Base-by-base conservation (phyloP, 371 early-diverging fungal genomes). In the Rhizopus stolonifer region DNA sequence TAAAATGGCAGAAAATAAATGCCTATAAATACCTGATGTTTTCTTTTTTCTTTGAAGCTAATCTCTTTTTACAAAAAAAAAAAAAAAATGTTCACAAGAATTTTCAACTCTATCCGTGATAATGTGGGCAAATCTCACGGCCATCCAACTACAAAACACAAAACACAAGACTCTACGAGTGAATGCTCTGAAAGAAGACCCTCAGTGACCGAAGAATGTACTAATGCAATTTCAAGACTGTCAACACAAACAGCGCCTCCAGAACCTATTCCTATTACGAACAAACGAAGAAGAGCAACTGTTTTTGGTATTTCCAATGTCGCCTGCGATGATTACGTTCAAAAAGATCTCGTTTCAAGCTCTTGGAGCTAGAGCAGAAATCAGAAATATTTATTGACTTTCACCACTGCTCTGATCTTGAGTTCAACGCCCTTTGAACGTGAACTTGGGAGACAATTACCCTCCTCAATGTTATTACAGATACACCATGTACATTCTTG, bases 321-420 rank as follows among this genome's bases (percentile, higher is more conserved):
- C 25, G 46, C 66, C 10, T 55, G 58, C 18, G 76, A 76, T 53
- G 76, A 76, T 38, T 76, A 65, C 52, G 60, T 74, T 9, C 75
- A 69, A 53, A 74, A 72, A 21, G 76, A 76, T 40, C 59, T 76
- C n/a, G 59, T 72, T 33, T 70, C 73, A 17, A 69, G 71, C 31
- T 77, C 77, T 18, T 77, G 77, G 71, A 67, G 64, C 36, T 75
- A 49, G 59, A n/a, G n/a, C n/a, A n/a, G n/a, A n/a, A n/a, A n/a
- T n/a, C n/a, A n/a, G n/a, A n/a, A n/a, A n/a, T n/a, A n/a, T n/a
- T n/a, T n/a, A n/a, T n/a, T n/a, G n/a, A n/a, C n/a, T n/a, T n/a
- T n/a, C n/a, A n/a, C n/a, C n/a, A n/a, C n/a, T n/a, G n/a, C n/a
- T n/a, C n/a, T n/a, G n/a, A n/a, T n/a, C n/a, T n/a, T n/a, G n/a